These are phyloP conservation scores for Fusarium oligoseptatum DNA, from an alignment of 2,329 filamentous ascomycete species.

Conservation along the genomic window DNA sequence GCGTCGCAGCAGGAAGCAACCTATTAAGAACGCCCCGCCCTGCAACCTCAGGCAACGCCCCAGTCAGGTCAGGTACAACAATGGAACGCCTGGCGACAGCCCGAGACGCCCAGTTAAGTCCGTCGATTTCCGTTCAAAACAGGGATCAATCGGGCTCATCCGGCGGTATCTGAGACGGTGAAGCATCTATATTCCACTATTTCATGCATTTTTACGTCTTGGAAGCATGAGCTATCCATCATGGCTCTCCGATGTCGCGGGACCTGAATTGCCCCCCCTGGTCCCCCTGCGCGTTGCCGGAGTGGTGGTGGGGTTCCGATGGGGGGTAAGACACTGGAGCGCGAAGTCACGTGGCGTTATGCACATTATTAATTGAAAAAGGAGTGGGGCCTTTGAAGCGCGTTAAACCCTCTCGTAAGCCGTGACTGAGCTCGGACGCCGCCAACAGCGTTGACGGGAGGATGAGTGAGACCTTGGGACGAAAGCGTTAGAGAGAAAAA, in stretches of 20 bases:
- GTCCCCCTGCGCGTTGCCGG: slow-evolving; percentile 30
- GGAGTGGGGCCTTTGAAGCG: neutral
- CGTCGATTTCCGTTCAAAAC: slow-evolving; percentile 19
- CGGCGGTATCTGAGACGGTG: neutral
- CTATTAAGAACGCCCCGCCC: slow-evolving; percentile 47
- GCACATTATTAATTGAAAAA: slow-evolving; percentile 45
- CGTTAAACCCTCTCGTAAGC: slow-evolving; percentile 30
- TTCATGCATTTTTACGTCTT: slow-evolving; percentile 2
- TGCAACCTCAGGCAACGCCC: slow-evolving; percentile 46
- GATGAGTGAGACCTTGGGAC: slow-evolving; percentile 30
- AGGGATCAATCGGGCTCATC: slow-evolving; percentile 7
- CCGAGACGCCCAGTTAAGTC: slow-evolving; percentile 11
- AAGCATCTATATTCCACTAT: neutral
- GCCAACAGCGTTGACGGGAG: slow-evolving; percentile 36
- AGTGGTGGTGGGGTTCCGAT: slow-evolving; percentile 33
- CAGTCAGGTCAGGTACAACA: slow-evolving; percentile 2
- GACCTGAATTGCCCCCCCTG: slow-evolving; percentile 10
- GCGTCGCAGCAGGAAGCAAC: slow-evolving; percentile 36
- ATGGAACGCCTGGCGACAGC: slow-evolving; percentile 13
- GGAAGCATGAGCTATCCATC: neutral
- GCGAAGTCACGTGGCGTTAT: slow-evolving; percentile 43
- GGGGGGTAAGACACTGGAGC: slow-evolving; percentile 30
- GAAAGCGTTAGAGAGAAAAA: slow-evolving; percentile 20
- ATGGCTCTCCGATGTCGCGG: slow-evolving; percentile 29
- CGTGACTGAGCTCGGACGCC: slow-evolving; percentile 26